Base-by-base conservation (phyloP, 768 basidiomycete genomes). In the Dictyophora rubrovolvata region DNA sequence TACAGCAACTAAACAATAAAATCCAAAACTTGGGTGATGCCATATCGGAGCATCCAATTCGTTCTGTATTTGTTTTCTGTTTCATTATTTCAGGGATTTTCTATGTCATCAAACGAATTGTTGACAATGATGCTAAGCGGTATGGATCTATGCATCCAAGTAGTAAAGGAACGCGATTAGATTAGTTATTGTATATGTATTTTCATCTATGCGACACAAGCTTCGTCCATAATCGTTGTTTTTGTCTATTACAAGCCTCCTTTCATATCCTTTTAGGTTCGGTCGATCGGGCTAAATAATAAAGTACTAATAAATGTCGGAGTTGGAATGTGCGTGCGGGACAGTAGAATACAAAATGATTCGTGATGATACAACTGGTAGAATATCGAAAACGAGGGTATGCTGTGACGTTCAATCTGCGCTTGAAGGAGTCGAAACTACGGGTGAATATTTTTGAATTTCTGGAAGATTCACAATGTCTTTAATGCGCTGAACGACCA, bases 401-500 rank as follows among this genome's bases (percentile, higher is more conserved):
- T 21, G 48, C 14, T 16, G 48, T 36, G 21, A 28, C 3, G 51
- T 59, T 36, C 28, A 53, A 34, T 36, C 35, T 8, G 46, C 17
- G 23, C 55, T 56, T 2, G 37, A 12, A 33, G 48, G 18, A 17
- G 36, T 51, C 18, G 33, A 35, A n/a, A n/a, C 21, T 5, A 48
- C 14, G 10, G 57, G 28, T 4, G 49, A 22, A 18, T 28, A 23
- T n/a, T 33, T 59, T 16, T 59, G 21, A 4, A 12, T 14, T 34
- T 22, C 50, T 7, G 50, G 50, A 34, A 18, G 50, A 18, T 51
- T 14, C 14, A 51, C 50, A 18, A 59, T 59, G 28, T 52, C 50
- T 53, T 51, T 48, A 10, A 59, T 48, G 22, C 57, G 49, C 14
- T 59, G 49, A 20, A 59, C 48, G 9, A 59, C 57, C 2, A 47